These are phyloP conservation scores for Blastocystis sp. DNA, from an alignment of 352 stramenopile genomes.

Conservation along the genomic window DNA sequence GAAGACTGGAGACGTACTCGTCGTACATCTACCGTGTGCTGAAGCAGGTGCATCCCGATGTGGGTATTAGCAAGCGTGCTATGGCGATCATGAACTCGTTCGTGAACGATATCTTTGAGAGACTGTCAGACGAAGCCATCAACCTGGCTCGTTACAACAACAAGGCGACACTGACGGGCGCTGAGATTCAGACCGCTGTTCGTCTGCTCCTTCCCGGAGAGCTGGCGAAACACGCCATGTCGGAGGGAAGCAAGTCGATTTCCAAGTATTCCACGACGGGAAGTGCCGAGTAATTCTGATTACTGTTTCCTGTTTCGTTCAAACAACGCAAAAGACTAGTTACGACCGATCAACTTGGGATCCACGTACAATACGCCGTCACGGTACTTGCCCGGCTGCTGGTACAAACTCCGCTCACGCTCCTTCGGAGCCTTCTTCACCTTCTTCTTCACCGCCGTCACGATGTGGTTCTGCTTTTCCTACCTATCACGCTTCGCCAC, in stretches of 20 bases:
- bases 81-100: slow-evolving; percentile 75
- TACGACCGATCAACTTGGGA: background rate
- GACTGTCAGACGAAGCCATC: slow-evolving; percentile 84
- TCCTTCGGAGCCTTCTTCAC: background rate
- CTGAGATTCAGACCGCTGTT: slow-evolving; percentile 90
- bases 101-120: slow-evolving; percentile 97
- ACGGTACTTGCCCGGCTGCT: background rate
- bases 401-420: background rate
- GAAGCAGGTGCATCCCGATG: slow-evolving; percentile 66
- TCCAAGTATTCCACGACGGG: slow-evolving; percentile 54
- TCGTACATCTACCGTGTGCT: slow-evolving; percentile 76
- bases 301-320: background rate
- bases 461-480: slow-evolving; percentile 3
- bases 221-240: slow-evolving; percentile 82
- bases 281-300: slow-evolving; percentile 42
- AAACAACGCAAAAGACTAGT: no score
- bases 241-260: slow-evolving; percentile 81
- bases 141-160: slow-evolving; percentile 93
- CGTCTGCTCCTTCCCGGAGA: slow-evolving; percentile 83
- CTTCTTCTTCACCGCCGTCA: slow-evolving; percentile 2
- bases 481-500: background rate
- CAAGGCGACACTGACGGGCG: slow-evolving; percentile 86
- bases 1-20: slow-evolving; percentile 70
- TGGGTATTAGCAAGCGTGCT: slow-evolving; percentile 64
- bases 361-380: slow-evolving; percentile 13